A percentile compares a stretch with the other conserved stretches of the same genome.
Evolutionary conservation across 139 green algal species (phyloP).

Genomic region (Astrephomene gubernaculifera): DNA sequence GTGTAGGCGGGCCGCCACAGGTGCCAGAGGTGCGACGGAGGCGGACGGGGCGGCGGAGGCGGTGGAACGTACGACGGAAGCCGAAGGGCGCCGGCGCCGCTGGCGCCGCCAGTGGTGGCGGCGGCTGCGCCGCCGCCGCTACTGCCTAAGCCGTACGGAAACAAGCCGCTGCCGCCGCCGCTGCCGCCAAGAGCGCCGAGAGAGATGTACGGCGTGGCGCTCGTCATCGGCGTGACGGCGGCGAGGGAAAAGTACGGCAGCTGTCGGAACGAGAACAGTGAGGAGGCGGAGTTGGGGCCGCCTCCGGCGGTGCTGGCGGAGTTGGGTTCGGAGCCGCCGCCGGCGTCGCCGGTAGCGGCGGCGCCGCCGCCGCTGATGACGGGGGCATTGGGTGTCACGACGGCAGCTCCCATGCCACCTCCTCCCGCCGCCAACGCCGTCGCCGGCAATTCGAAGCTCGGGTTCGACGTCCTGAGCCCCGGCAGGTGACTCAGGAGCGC

Average conservation of each 20-base stretch:
- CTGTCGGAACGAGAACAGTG: slow-evolving; percentile 31
- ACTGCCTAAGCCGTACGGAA: too few species aligned
- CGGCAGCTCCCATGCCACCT: background rate
- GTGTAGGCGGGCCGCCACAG: slow-evolving; percentile 62
- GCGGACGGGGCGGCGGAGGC: slow-evolving; percentile 31
- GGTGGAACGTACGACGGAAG: background rate
- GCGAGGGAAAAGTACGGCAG: background rate
- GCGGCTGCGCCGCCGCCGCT: background rate
- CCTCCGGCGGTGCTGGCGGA: background rate
- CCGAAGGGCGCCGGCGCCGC: background rate
- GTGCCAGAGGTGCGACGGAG: slow-evolving; percentile 42
- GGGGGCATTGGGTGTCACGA: background rate
- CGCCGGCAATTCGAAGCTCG: background rate
- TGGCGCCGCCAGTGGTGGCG: background rate
- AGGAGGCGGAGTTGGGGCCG: background rate
- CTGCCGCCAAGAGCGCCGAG: too few species aligned
- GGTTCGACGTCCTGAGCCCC: background rate
- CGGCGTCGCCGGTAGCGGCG: background rate
- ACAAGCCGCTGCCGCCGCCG: too few species aligned
- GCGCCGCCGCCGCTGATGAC: background rate
- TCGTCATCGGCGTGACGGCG: background rate
- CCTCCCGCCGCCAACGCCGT: background rate
- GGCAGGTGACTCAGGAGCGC: slow-evolving; percentile 36
- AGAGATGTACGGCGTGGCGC: background rate
- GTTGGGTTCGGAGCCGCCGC: background rate